Conservation (phyloP, 495 filamentous ascomycete species). For the Hypomontagnella submonticulosa region DNA sequence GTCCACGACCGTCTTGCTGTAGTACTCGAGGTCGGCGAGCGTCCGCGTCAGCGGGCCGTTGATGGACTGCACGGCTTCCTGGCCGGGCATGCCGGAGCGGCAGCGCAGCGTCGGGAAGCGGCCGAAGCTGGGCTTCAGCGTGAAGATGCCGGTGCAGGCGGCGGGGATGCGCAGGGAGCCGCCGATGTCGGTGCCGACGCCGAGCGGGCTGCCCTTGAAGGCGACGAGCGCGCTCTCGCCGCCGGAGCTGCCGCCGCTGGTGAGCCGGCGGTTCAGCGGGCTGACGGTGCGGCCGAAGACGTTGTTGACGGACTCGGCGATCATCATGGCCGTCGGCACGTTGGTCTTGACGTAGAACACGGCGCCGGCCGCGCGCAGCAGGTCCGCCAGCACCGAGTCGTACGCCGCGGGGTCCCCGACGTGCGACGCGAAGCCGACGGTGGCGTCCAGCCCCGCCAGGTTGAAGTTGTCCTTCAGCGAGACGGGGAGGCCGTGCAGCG, state of each 20-base stretch:
- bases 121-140: slow-evolving; percentile 82
- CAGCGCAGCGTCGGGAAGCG: slow-evolving; percentile 84
- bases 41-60: slow-evolving; percentile 91
- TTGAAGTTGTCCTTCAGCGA: slow-evolving; percentile 81
- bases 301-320: slow-evolving; percentile 85
- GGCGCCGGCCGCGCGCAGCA: slow-evolving; percentile 82
- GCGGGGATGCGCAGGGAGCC: slow-evolving; percentile 87
- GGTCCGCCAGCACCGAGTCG: slow-evolving; percentile 47
- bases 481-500: slow-evolving; percentile 85
- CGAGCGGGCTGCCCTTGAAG: slow-evolving; percentile 76
- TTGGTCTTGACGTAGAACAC: slow-evolving; percentile 94
- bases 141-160: slow-evolving; percentile 87
- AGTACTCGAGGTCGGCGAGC: slow-evolving; percentile 78
- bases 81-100: slow-evolving; percentile 83
- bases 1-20: slow-evolving; percentile 72
- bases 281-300: slow-evolving; percentile 80
- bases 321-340: slow-evolving; percentile 82
- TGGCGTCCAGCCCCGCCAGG: slow-evolving; percentile 65
- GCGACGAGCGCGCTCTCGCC: slow-evolving; percentile 83
- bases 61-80: slow-evolving; percentile 84
- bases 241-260: slow-evolving; percentile 86
- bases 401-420: slow-evolving; percentile 43
- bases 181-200: slow-evolving; percentile 88
- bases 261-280: slow-evolving; percentile 78
- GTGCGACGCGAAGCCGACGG: slow-evolving; percentile 54